Percentiles rank a stretch among this genome's conserved stretches.
Evolutionary conservation across 768 basidiomycete species (phyloP).

Genomic region (Trichaptum fuscoviolaceum): DNA sequence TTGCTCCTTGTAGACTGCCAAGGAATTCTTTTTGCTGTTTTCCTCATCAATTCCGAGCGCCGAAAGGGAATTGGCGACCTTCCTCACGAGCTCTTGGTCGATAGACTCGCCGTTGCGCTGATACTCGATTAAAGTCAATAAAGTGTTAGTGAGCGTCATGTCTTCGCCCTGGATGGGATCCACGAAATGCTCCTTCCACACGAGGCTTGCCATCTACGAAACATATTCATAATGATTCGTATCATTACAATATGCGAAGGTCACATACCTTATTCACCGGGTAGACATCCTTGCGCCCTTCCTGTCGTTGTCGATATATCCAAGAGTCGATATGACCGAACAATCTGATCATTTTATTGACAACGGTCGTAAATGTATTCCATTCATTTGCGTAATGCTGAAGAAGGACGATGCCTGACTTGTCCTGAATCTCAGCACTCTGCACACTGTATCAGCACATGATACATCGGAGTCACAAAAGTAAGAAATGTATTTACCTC

Average conservation of each 20-base stretch:
- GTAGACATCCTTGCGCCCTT: slow-evolving; percentile 92
- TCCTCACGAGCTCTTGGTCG: slow-evolving; percentile 89
- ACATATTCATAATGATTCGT: no score
- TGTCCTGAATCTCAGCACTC: slow-evolving; percentile 59
- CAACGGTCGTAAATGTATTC: slow-evolving; percentile 95
- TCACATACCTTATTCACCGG: slow-evolving; percentile 85
- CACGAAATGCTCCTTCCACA: slow-evolving; percentile 94
- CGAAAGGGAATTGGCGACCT: slow-evolving; percentile 90
- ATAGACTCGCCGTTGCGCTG: slow-evolving; percentile 93
- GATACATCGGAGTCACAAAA: no score
- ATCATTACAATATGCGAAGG: no score
- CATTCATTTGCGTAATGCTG: slow-evolving; percentile 90
- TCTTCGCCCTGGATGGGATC: slow-evolving; percentile 75
- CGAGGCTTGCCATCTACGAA: slow-evolving; percentile 80
- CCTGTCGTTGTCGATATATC: slow-evolving; percentile 98
- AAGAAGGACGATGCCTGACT: slow-evolving; percentile 84
- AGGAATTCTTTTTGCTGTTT: slow-evolving; percentile 86
- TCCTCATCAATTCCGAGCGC: slow-evolving; percentile 90
- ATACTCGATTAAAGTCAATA: slow-evolving; percentile 84
- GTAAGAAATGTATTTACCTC: no score
- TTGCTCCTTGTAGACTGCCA: slow-evolving; percentile 89
- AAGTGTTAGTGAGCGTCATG: slow-evolving; percentile 77
- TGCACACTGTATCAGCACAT: no score
- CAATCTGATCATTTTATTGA: slow-evolving; percentile 93
- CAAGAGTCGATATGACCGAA: slow-evolving; percentile 99